Conservation (phyloP, 768 basidiomycete species). For the Pleurotus tuoliensis region DNA sequence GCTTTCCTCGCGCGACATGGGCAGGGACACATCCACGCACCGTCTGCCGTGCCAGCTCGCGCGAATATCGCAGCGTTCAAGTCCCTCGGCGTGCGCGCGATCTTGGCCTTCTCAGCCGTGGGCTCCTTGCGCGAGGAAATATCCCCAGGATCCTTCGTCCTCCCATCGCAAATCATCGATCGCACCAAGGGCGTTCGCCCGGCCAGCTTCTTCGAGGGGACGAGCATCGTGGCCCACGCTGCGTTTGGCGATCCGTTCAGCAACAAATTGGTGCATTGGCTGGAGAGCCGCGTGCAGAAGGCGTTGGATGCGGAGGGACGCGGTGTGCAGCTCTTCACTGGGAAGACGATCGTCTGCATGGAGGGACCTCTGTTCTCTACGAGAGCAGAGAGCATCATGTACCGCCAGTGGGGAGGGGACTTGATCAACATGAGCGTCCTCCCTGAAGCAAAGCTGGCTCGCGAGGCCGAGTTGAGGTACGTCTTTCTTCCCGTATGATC, state of each 20-base stretch:
- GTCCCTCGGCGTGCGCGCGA: slow-evolving; percentile 80
- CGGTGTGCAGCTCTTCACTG: slow-evolving; percentile 68
- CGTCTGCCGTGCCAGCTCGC: slow-evolving; percentile 76
- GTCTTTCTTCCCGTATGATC: slow-evolving; percentile 14
- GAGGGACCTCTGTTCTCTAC: slow-evolving; percentile 98
- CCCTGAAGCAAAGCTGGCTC: slow-evolving; percentile 94
- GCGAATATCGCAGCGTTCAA: slow-evolving; percentile 97
- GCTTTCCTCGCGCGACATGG: slow-evolving; percentile 96
- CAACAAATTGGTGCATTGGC: slow-evolving; percentile 55
- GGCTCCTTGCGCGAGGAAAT: slow-evolving; percentile 94
- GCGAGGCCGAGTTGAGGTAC: slow-evolving; percentile 92
- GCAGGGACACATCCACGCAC: slow-evolving; percentile 69
- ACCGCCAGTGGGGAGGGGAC: slow-evolving; percentile 88
- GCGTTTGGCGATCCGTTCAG: slow-evolving; percentile 94
- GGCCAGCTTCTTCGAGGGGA: slow-evolving; percentile 81
- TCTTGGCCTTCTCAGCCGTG: slow-evolving; percentile 94
- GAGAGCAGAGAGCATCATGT: slow-evolving; percentile 94
- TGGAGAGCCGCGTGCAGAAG: slow-evolving; percentile 58
- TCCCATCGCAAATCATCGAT: slow-evolving; percentile 93
- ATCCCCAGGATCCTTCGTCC: slow-evolving; percentile 80
- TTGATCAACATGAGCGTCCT: slow-evolving; percentile 97
- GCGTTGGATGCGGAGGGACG: slow-evolving; percentile 58
- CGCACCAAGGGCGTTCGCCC: slow-evolving; percentile 93
- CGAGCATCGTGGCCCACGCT: slow-evolving; percentile 83
- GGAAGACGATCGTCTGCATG: slow-evolving; percentile 91